Conservation (phyloP, 768 basidiomycete species). For the Asterophora lycoperdoides region DNA sequence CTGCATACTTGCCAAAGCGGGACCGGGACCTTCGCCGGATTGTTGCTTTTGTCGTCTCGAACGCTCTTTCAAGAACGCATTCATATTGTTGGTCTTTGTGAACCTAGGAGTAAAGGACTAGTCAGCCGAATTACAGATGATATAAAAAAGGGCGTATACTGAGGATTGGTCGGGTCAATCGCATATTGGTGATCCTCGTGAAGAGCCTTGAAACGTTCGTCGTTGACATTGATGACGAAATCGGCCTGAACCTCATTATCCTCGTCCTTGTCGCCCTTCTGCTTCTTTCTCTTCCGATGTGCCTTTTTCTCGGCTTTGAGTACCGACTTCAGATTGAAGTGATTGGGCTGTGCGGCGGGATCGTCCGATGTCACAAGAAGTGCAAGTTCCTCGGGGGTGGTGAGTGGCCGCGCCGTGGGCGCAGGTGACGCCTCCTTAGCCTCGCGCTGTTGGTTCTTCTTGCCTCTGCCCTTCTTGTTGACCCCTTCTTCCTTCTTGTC, state of each 20-base stretch:
- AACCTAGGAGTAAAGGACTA: slow-evolving; percentile 47
- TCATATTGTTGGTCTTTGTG: slow-evolving; percentile 91
- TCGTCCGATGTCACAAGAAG: slow-evolving; percentile 57
- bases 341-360: slow-evolving; percentile 53
- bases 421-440: slow-evolving; percentile 14
- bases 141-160: slow-evolving; percentile 49
- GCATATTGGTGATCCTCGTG: slow-evolving; percentile 91
- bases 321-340: slow-evolving; percentile 89
- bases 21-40: slow-evolving; percentile 15
- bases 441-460: slow-evolving; percentile 13
- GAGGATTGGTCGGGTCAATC: slow-evolving; percentile 94
- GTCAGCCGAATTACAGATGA: not conserved
- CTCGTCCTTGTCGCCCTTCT: slow-evolving; percentile 35
- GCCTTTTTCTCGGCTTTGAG: slow-evolving; percentile 77
- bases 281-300: slow-evolving; percentile 37
- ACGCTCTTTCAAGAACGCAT: slow-evolving; percentile 80
- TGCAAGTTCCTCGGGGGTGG: slow-evolving; percentile 62
- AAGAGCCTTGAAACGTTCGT: slow-evolving; percentile 82
- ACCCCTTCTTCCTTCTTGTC: slow-evolving; percentile 33
- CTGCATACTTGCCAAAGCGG: slow-evolving; percentile 8
- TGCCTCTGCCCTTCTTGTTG: slow-evolving; percentile 5
- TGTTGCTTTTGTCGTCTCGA: slow-evolving; percentile 52
- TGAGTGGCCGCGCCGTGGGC: slow-evolving; percentile 28
- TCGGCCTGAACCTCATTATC: slow-evolving; percentile 73
- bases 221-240: slow-evolving; percentile 80